These are phyloP conservation scores for Schizonepeta tenuifolia DNA, from an alignment of 257 asterid species.

Conservation along the genomic window DNA sequence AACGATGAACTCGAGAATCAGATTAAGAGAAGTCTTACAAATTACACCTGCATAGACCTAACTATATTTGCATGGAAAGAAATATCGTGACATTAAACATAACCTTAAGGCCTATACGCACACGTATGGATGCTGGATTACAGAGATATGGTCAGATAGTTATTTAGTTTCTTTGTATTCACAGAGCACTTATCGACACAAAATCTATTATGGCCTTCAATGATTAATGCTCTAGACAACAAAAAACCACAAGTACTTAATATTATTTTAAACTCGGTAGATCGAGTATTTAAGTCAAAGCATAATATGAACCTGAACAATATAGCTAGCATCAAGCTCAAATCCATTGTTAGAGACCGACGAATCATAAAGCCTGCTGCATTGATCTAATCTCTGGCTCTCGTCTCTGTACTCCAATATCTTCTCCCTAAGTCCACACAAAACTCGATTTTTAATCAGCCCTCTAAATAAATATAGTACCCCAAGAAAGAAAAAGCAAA, in stretches of 20 bases:
- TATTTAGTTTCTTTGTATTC: constrained; percentile 1
- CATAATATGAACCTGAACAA: constrained; percentile 61
- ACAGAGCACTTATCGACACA: constrained; percentile 8
- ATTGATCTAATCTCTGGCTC: constrained; percentile 89
- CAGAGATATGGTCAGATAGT: neutral
- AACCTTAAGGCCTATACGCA: constrained; percentile 15
- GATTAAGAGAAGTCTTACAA: neutral
- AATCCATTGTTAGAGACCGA: constrained; percentile 77
- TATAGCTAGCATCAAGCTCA: constrained; percentile 86
- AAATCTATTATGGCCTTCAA: neutral
- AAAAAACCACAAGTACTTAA: constrained; percentile 8
- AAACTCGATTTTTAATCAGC: constrained; percentile 20
- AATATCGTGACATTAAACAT: neutral
- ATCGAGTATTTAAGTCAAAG: neutral
- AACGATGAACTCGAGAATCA: constrained; percentile 21
- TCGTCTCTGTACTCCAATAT: constrained; percentile 88
- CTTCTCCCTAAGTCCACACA: constrained; percentile 65
- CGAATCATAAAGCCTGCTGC: constrained; percentile 88
- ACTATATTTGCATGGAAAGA: constrained; percentile 6
- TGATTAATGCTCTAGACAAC: constrained; percentile 18
- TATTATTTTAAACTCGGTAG: neutral
- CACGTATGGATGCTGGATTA: constrained; percentile 6
- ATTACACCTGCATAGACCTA: neutral
- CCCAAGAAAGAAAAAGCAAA: neutral
- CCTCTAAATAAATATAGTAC: neutral